Percentiles rank a stretch among this genome's conserved stretches.
Conservation (phyloP, 768 basidiomycete genomes). For the Gloeopeniophorella convolvens region DNA sequence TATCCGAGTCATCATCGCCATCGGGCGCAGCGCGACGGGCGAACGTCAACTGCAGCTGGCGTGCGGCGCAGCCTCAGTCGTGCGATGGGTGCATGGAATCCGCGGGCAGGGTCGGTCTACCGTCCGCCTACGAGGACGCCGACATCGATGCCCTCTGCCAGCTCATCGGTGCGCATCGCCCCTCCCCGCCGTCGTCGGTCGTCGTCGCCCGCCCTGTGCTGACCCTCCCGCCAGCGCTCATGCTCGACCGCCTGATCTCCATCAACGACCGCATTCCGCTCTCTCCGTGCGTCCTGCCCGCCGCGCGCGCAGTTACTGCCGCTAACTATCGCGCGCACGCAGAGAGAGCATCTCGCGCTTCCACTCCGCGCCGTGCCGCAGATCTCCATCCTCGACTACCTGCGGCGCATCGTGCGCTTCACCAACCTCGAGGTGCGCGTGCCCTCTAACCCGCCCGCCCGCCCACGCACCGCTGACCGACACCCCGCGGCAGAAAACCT, state of each 20-base stretch:
- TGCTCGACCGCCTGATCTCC: conserved; percentile 89
- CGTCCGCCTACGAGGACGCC: conserved; percentile 78
- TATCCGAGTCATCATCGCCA: too few species aligned
- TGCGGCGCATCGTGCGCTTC: conserved; percentile 88
- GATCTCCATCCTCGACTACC: conserved; percentile 88
- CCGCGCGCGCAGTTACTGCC: too few species aligned
- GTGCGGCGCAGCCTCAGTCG: too few species aligned
- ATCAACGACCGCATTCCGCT: conserved; percentile 97
- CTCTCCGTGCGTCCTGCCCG: conserved; percentile 65
- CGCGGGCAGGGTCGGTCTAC: conserved; percentile 70
- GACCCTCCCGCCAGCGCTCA: conserved; percentile 91
- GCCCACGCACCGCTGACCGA: conserved; percentile 7
- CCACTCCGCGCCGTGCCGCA: conserved; percentile 87
- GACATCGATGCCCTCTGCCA: conserved; percentile 77
- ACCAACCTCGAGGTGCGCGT: conserved; percentile 87
- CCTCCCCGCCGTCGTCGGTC: too few species aligned
- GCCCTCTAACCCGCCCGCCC: not conserved
- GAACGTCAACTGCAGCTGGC: too few species aligned
- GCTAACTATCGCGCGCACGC: too few species aligned
- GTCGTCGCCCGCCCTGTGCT: too few species aligned
- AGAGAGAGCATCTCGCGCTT: conserved; percentile 92
- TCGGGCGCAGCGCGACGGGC: too few species aligned
- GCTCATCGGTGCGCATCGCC: conserved; percentile 66
- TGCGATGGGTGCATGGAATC: conserved; percentile 85
- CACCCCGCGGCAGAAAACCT: conserved; percentile 49